These are phyloP conservation scores for Botrytis galanthina DNA, from an alignment of 2,329 filamentous ascomycete genomes.

Conservation along the genomic window DNA sequence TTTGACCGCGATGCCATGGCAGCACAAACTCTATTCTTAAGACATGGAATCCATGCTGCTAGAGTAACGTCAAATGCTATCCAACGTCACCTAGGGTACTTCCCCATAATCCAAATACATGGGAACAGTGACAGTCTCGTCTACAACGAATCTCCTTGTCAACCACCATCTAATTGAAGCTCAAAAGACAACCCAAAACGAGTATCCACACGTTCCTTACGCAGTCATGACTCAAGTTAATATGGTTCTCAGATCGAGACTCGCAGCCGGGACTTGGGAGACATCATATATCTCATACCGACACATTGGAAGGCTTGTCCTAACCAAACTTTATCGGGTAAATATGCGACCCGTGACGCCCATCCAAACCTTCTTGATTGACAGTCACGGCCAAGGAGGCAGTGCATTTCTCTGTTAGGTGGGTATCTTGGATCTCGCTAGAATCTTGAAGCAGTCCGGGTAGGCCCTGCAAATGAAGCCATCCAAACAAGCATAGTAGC, in stretches of 20 bases:
- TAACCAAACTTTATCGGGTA: slow-evolving; percentile 12
- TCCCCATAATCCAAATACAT: slow-evolving; percentile 6
- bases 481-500: not conserved
- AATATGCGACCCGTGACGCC: slow-evolving; percentile 6
- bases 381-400: not conserved
- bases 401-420: not conserved
- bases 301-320: slow-evolving; percentile 5
- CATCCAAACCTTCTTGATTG: slow-evolving; percentile 12
- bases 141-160: not conserved
- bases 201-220: not conserved
- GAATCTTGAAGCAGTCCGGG: slow-evolving; percentile 3
- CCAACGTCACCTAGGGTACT: slow-evolving; percentile 2
- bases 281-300: slow-evolving; percentile 12
- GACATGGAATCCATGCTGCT: slow-evolving; percentile 14
- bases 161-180: not conserved
- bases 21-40: slow-evolving; percentile 15
- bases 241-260: not conserved
- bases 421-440: not conserved
- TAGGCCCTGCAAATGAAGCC: slow-evolving; percentile 10
- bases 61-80: slow-evolving; percentile 11
- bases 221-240: not conserved
- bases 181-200: not conserved
- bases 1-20: slow-evolving; percentile 9
- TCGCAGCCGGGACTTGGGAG: not conserved
- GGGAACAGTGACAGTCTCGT: not conserved